These are phyloP conservation scores for Leptomonas pyrrhocoris DNA, from an alignment of 208 protist species.

Conservation along the genomic window DNA sequence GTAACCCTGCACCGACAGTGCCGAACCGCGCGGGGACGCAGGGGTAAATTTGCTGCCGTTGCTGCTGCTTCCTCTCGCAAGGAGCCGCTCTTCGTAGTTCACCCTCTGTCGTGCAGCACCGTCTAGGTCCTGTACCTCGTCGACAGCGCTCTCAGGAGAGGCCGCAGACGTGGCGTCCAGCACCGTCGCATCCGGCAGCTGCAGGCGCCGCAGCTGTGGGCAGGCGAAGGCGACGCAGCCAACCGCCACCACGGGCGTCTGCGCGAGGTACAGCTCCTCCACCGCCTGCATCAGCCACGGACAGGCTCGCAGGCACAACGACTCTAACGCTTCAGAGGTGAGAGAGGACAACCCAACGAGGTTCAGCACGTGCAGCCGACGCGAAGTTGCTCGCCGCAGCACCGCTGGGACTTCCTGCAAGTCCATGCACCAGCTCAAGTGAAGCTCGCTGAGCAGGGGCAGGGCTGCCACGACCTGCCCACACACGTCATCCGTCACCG, in stretches of 20 bases:
- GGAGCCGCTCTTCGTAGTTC: too few relatives aligned
- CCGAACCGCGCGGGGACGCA: neutral
- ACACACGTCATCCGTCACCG: neutral
- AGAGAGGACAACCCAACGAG: neutral
- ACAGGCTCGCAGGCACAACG: slow-evolving; percentile 2
- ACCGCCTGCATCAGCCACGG: neutral
- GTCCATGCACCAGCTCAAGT: slow-evolving; percentile 2
- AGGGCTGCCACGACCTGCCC: neutral
- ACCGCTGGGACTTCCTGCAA: neutral
- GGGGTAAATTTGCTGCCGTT: too few relatives aligned
- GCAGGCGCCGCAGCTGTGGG: neutral
- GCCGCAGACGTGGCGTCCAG: neutral
- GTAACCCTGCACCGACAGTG: slow-evolving; percentile 7
- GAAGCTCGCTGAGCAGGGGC: slow-evolving; percentile 1
- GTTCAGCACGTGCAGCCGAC: slow-evolving; percentile 7
- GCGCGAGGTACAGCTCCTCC: slow-evolving; percentile 13
- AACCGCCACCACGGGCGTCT: slow-evolving; percentile 4
- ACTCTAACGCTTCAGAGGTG: neutral
- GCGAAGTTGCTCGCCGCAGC: neutral
- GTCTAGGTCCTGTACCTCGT: neutral
- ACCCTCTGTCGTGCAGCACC: too few relatives aligned
- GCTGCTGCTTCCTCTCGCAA: too few relatives aligned
- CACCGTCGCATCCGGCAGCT: slow-evolving; percentile 13
- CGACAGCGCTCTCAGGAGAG: neutral
- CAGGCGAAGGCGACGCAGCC: slow-evolving; percentile 11